Evolutionary conservation across 495 filamentous ascomycete species (phyloP).

Genomic region (Durotheca rogersii): DNA sequence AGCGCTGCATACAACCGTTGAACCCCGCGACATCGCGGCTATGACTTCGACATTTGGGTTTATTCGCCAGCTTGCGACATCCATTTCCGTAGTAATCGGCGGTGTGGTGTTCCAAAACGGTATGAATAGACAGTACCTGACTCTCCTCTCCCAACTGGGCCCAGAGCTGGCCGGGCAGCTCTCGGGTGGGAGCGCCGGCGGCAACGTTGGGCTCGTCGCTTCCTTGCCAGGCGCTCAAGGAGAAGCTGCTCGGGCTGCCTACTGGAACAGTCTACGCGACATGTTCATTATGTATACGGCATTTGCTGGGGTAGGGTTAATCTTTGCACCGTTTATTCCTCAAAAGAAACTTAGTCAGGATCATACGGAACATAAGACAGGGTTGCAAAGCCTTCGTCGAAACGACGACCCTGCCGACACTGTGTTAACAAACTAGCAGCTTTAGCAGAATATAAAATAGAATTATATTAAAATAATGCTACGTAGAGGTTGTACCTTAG

Average conservation of each 20-base stretch:
- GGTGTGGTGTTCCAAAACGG: constrained; percentile 76
- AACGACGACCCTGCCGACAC: constrained; percentile 8
- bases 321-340: constrained; percentile 56
- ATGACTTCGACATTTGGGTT: constrained; percentile 78
- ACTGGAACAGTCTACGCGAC: constrained; percentile 56
- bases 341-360: constrained; percentile 58
- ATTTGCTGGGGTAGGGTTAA: constrained; percentile 54
- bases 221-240: constrained; percentile 50
- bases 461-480: too few relatives aligned
- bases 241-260: constrained; percentile 53
- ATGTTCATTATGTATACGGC: constrained; percentile 71
- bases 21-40: constrained; percentile 68
- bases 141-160: constrained; percentile 42
- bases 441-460: too few relatives aligned
- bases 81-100: constrained; percentile 74
- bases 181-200: constrained; percentile 56
- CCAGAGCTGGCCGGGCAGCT: constrained; percentile 45
- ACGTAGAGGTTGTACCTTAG: too few relatives aligned
- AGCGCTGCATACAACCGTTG: constrained; percentile 67
- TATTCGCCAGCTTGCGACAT: constrained; percentile 68
- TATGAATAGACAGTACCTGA: constrained; percentile 48
- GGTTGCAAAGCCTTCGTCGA: constrained; percentile 48
- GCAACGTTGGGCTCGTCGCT: constrained; percentile 57
- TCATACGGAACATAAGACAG: constrained; percentile 63
- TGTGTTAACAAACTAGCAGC: too few relatives aligned